Conservation (phyloP, 2,329 filamentous ascomycete species). For the Boeremia exigua region DNA sequence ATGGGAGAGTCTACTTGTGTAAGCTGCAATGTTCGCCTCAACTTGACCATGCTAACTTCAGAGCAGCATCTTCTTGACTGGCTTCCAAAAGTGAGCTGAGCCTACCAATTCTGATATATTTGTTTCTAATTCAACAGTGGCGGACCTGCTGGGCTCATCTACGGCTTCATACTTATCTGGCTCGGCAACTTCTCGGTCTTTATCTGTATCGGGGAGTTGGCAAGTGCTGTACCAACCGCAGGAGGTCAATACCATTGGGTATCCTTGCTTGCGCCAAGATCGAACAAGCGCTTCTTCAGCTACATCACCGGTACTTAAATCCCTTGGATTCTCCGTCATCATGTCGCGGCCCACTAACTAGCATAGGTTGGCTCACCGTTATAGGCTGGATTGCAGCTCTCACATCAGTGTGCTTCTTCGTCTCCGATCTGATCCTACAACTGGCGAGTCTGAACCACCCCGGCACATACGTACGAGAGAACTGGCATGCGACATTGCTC, state of each 20-base stretch:
- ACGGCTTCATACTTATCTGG: constrained; percentile 47
- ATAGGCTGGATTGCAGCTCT: constrained; percentile 52
- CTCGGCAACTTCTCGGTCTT: constrained; percentile 48
- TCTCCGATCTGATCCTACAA: constrained; percentile 42
- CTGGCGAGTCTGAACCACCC: constrained; percentile 50
- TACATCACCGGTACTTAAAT: constrained; percentile 48
- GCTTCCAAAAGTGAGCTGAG: constrained; percentile 43
- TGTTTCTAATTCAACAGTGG: constrained; percentile 30
- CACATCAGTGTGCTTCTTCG: constrained; percentile 47
- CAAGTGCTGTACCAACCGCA: constrained; percentile 47
- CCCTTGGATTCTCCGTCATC: background rate
- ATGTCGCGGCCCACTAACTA: constrained; percentile 13
- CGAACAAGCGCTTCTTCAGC: constrained; percentile 52
- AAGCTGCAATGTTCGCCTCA: constrained; percentile 10
- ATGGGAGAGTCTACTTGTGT: constrained; percentile 49
- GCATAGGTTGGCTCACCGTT: constrained; percentile 52
- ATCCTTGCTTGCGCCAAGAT: constrained; percentile 51
- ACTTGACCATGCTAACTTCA: constrained; percentile 1
- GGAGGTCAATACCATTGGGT: constrained; percentile 53
- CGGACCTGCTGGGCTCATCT: constrained; percentile 46
- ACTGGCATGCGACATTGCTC: constrained; percentile 60
- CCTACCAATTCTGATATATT: background rate
- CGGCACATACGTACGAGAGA: constrained; percentile 43
- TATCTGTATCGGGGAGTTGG: constrained; percentile 45
- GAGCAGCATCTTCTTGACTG: constrained; percentile 41